Conservation (phyloP, 306 rosid genomes). For the Casuarina cunninghamiana region DNA sequence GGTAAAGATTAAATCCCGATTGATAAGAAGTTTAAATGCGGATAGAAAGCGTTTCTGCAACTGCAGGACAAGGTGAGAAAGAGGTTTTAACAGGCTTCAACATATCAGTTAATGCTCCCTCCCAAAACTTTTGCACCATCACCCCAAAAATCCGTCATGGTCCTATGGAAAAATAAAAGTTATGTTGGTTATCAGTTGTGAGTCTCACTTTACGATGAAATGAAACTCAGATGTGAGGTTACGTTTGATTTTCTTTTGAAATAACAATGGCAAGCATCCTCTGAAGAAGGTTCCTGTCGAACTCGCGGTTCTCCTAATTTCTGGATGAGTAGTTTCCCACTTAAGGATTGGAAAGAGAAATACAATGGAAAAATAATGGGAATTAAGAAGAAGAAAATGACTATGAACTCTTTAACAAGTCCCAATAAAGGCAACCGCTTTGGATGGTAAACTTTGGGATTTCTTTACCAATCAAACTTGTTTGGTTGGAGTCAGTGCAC, state of each 20-base stretch:
- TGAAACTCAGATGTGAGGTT: background rate
- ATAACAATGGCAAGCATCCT: background rate
- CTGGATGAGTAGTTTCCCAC: background rate
- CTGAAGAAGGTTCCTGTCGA: background rate
- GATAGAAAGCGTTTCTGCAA: background rate
- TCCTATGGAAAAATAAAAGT: too few species aligned
- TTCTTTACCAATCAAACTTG: background rate
- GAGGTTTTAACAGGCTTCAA: background rate
- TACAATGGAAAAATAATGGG: background rate
- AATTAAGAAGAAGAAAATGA: background rate
- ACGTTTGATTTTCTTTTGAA: background rate
- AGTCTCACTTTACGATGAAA: background rate
- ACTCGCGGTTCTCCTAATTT: background rate
- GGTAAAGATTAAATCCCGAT: background rate
- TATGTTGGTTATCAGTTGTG: background rate
- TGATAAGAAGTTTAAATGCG: background rate
- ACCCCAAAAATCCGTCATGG: background rate
- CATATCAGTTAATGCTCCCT: background rate
- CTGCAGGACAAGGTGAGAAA: background rate
- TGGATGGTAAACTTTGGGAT: background rate
- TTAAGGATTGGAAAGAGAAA: background rate
- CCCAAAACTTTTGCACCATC: background rate
- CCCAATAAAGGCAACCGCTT: background rate
- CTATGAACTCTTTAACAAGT: conserved; percentile 2
- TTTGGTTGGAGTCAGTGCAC: background rate